phyloP scores from a whole-genome alignment of 1,284 basidiomycete genomes.

The Ganoderma lingzhi region DNA sequence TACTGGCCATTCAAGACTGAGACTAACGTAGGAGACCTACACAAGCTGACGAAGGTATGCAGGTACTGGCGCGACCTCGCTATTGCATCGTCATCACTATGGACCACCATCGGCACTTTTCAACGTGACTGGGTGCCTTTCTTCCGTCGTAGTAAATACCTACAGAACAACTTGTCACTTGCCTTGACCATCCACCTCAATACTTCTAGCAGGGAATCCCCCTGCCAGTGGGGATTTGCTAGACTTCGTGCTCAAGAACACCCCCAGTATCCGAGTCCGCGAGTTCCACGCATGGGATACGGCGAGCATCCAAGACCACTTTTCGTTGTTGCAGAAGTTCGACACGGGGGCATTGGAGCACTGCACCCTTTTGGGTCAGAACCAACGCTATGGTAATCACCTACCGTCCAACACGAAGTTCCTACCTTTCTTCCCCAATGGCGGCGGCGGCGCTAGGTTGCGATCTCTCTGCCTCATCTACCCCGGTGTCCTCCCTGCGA shows the following conservation, averaged over 20 bases:
- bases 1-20: not conserved
- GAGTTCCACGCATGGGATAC: not conserved
- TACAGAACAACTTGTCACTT: not conserved
- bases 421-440: not conserved
- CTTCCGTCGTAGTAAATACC: not conserved
- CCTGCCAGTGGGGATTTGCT: too few species aligned
- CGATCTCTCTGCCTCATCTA: slow-evolving; percentile 8
- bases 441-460: not conserved
- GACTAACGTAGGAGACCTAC: not conserved
- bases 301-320: not conserved
- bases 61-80: too few species aligned
- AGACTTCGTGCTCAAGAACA: not conserved
- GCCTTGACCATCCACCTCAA: not conserved
- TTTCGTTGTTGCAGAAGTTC: not conserved
- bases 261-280: too few species aligned
- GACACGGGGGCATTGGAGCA: not conserved
- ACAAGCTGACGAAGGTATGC: not conserved
- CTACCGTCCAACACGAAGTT: too few species aligned
- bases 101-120: not conserved
- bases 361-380: not conserved
- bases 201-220: not conserved
- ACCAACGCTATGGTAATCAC: too few species aligned
- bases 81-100: not conserved
- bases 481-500: not conserved
- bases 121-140: not conserved